Evolutionary conservation across 164 flowering plant species (phyloP).

Genomic region (Chimonanthus salicifolius): DNA sequence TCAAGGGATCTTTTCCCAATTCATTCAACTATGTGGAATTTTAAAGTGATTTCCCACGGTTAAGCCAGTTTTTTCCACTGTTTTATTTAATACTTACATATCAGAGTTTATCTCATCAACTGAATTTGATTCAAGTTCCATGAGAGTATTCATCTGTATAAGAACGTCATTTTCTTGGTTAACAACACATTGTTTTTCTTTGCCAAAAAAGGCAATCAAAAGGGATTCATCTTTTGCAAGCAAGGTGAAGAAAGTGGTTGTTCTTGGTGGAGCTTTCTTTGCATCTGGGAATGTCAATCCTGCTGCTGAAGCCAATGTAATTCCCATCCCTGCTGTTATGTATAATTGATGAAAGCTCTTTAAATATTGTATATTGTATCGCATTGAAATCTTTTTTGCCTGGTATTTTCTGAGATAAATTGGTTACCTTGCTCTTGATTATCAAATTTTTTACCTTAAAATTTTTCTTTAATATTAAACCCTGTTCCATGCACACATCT

Average conservation of each 20-base stretch:
- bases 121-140: not conserved
- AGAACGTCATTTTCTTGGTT: too few species aligned
- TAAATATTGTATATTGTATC: not conserved
- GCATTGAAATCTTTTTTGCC: not conserved
- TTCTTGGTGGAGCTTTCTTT: constrained; percentile 97
- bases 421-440: too few species aligned
- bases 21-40: not conserved
- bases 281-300: constrained; percentile 94
- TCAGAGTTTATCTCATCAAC: not conserved
- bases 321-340: not conserved
- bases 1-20: not conserved
- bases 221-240: constrained; percentile 86
- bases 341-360: not conserved
- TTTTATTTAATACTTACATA: too few species aligned
- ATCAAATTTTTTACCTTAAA: too few species aligned
- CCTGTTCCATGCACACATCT: too few species aligned
- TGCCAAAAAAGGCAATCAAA: constrained; percentile 63
- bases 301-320: constrained; percentile 98
- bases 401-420: too few species aligned
- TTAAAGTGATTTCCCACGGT: too few species aligned
- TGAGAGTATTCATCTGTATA: too few species aligned
- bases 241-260: constrained; percentile 80
- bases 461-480: not conserved
- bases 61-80: too few species aligned
- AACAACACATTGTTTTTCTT: not conserved